phyloP scores from a whole-genome alignment of 176 grass and related monocot genomes.

The Musa schizocarpa region DNA sequence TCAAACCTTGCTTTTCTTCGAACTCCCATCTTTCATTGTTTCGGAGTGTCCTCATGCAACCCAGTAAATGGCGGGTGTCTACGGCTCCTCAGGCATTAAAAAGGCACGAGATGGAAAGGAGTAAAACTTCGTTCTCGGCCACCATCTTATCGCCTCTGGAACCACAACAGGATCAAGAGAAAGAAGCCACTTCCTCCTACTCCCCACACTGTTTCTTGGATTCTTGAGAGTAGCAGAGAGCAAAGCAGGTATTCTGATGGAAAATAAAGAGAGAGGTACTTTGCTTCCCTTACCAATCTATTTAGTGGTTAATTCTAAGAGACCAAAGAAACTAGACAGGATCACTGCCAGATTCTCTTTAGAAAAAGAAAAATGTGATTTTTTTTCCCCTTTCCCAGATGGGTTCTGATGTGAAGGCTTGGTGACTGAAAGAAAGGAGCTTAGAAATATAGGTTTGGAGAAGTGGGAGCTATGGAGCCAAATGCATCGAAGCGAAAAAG shows the following conservation, averaged over 20 bases:
- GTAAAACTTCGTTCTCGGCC: too few species aligned
- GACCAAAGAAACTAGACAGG: slow-evolving; percentile 16
- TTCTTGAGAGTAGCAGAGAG: background rate
- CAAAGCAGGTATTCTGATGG: slow-evolving; percentile 60
- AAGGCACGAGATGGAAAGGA: too few species aligned
- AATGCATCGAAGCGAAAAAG: slow-evolving; percentile 40
- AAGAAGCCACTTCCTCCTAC: slow-evolving; percentile 32
- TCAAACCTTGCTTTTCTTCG: slow-evolving; percentile 84
- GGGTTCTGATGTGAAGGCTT: slow-evolving; percentile 8
- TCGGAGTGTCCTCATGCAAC: slow-evolving; percentile 52
- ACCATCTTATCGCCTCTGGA: slow-evolving; percentile 4
- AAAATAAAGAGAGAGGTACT: slow-evolving; percentile 25
- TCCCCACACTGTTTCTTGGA: slow-evolving; percentile 24
- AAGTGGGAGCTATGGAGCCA: background rate
- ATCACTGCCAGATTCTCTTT: slow-evolving; percentile 23
- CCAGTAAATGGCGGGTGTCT: slow-evolving; percentile 11
- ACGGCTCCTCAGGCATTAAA: slow-evolving; percentile 28
- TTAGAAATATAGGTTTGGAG: slow-evolving; percentile 16
- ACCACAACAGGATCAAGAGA: slow-evolving; percentile 27
- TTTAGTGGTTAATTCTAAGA: background rate
- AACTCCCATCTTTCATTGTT: slow-evolving; percentile 87
- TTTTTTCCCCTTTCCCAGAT: slow-evolving; percentile 1
- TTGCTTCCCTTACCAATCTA: slow-evolving; percentile 9
- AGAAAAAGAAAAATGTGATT: slow-evolving; percentile 13
- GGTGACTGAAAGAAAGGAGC: slow-evolving; percentile 1